Base-by-base conservation (phyloP, 768 basidiomycete species). In the Gymnopilus dilepis region DNA sequence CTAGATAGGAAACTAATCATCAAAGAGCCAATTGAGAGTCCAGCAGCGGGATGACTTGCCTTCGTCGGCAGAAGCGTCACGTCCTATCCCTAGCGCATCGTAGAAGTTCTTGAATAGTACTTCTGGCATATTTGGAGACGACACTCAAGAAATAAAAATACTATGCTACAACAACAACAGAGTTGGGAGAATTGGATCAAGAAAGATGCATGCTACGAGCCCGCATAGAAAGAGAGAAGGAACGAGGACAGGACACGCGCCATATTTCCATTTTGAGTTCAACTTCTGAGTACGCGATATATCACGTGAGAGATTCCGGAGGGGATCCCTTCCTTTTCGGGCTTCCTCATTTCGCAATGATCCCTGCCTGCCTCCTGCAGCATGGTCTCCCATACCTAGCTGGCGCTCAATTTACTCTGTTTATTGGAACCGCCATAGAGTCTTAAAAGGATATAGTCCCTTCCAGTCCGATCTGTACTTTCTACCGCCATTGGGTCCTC, bases 31-130 rank as follows among this genome's bases (percentile, higher is more conserved):
- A 45, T 22, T 26, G 17, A 21, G 7, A 6, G 34, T 19, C 34
- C 51, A 42, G 22, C 30, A 37, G 55, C 34, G 34, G 12, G 34
- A 58, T 33, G 50, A 72, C 82, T 60, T 57, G 84, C 85, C 76
- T 60, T 87, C 84, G n/a, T 86, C 84, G 26, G 76, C 74, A 54
- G 80, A 76, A 58, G 83, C 84, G 50, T 75, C 73, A 24, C 66
- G 72, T 11, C 74, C 64, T 56, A 86, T 75, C 30, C 79, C 84
- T 64, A 86, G 79, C 56, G 82, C 73, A 55, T 83, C 73, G 68
- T 81, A 81, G 26, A 75, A 68, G 40, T 72, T 70, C 54, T 56
- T 64, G 61, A 59, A 66, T n/a, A 58, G 63, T 6, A 52, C 15
- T 31, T 64, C 28, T 15, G 62, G 56, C 57, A 58, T 60, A 43